Percentiles rank a stretch among this genome's conserved stretches.
phyloP scores from a whole-genome alignment of 2,329 filamentous ascomycete species.

The Colletotrichum cereale region DNA sequence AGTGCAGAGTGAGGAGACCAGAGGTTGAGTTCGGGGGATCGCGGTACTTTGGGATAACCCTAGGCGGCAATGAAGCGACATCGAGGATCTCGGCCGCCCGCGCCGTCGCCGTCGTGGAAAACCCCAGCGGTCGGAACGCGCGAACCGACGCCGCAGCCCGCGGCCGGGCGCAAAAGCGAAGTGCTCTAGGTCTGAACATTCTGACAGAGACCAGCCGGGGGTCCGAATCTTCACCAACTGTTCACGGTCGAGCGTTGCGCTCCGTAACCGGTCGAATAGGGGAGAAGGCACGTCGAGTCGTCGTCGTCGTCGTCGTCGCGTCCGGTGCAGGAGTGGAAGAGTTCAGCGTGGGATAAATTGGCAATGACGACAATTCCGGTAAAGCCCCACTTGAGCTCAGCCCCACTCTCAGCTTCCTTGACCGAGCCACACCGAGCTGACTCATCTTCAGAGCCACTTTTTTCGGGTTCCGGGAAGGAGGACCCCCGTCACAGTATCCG shows the following conservation, averaged over 20 bases:
- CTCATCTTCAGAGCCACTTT: not conserved
- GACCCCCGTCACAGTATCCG: too few relatives aligned
- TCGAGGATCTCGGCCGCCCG: constrained; percentile 64
- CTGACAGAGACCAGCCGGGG: too few relatives aligned
- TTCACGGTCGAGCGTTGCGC: not conserved
- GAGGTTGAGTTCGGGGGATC: constrained; percentile 65
- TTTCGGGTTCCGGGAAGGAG: not conserved
- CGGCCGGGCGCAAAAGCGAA: not conserved
- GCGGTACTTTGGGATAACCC: constrained; percentile 73
- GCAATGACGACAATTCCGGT: constrained; percentile 37
- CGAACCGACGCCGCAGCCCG: constrained; percentile 6
- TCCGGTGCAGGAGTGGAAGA: not conserved
- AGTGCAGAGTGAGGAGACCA: constrained; percentile 65
- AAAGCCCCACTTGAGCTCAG: constrained; percentile 27
- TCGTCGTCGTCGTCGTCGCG: not conserved
- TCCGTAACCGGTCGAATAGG: not conserved
- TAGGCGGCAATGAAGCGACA: constrained; percentile 62
- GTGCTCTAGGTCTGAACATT: constrained; percentile 11
- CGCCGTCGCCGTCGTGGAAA: constrained; percentile 28
- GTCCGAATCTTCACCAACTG: not conserved
- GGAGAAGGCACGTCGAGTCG: not conserved
- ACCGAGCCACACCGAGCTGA: constrained; percentile 28
- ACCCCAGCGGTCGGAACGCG: constrained; percentile 15
- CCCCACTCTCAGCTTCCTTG: too few relatives aligned
- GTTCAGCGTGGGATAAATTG: not conserved